Percentiles rank a stretch among this genome's conserved stretches.
Conservation (phyloP, 371 early-diverging fungal species). For the Lichtheimia ornata region DNA sequence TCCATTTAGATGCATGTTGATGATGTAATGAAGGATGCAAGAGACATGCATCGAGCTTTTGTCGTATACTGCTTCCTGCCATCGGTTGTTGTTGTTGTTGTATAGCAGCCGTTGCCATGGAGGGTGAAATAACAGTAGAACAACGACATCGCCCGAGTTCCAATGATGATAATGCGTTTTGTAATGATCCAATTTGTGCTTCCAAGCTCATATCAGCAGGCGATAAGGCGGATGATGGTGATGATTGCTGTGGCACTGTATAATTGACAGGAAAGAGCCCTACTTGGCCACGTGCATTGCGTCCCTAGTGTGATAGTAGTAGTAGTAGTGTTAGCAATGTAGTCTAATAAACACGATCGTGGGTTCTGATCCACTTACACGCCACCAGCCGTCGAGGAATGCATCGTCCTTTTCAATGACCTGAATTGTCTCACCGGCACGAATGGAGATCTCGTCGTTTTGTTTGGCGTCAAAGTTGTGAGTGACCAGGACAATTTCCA, state of each 20-base stretch:
- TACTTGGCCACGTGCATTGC: conserved; percentile 62
- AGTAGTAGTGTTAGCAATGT: too few relatives aligned
- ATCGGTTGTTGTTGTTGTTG: background rate
- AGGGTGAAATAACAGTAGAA: too few relatives aligned
- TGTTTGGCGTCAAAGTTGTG: conserved; percentile 73
- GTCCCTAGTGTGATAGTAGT: conserved; percentile 45
- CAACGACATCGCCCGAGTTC: background rate
- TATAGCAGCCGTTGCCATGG: background rate
- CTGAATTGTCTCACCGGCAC: conserved; percentile 67
- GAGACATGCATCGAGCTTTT: background rate
- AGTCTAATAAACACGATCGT: background rate
- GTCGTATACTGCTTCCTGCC: background rate
- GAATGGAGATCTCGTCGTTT: conserved; percentile 77
- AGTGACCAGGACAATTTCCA: conserved; percentile 61
- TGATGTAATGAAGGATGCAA: conserved; percentile 13
- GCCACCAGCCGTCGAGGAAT: conserved; percentile 88
- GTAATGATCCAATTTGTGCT: conserved; percentile 11
- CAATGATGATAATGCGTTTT: background rate
- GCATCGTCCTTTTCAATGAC: conserved; percentile 80
- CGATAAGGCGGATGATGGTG: conserved; percentile 11
- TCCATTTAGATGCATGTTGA: conserved; percentile 32
- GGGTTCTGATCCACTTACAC: conserved; percentile 44
- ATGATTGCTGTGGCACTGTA: conserved; percentile 25
- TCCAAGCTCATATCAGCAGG: conserved; percentile 32
- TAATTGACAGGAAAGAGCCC: conserved; percentile 78